Evolutionary conservation across 139 green algal genomes (phyloP).

Genomic region (Raphidocelis subcapitata): DNA sequence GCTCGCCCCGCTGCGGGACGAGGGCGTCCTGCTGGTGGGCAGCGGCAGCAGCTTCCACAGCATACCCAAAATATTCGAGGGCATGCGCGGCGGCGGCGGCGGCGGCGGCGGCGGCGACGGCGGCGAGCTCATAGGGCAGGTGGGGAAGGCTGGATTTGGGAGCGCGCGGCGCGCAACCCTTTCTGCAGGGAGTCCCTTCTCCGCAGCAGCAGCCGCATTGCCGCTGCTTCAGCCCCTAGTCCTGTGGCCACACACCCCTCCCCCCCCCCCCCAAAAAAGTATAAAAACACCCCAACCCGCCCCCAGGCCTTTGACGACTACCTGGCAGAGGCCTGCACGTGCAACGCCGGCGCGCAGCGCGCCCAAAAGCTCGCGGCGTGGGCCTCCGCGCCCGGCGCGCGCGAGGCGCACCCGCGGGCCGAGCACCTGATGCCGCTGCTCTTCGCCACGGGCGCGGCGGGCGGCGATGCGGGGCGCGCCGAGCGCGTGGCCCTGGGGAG

Average conservation of each 20-base stretch:
- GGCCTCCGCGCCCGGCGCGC: slow-evolving; percentile 32
- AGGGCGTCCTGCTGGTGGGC: slow-evolving; percentile 75
- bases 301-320: slow-evolving; percentile 53
- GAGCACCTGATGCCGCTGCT: slow-evolving; percentile 70
- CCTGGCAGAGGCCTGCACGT: slow-evolving; percentile 27
- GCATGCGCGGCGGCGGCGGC: too few species aligned
- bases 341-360: not conserved
- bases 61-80: slow-evolving; percentile 33
- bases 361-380: slow-evolving; percentile 34
- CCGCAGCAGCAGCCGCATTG: too few species aligned
- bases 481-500: not conserved
- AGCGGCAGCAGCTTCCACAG: slow-evolving; percentile 67
- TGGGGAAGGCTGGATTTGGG: not conserved
- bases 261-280: too few species aligned
- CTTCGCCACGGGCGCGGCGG: slow-evolving; percentile 47
- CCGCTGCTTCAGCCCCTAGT: too few species aligned
- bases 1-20: slow-evolving; percentile 64
- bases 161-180: too few species aligned
- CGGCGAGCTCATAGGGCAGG: too few species aligned
- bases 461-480: slow-evolving; percentile 8
- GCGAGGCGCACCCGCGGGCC: slow-evolving; percentile 55
- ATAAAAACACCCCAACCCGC: too few species aligned
- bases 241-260: too few species aligned
- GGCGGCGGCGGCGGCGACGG: too few species aligned
- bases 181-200: too few species aligned